These are phyloP conservation scores for Wallacemonas sp. DNA, from an alignment of 208 protist genomes.

Conservation along the genomic window DNA sequence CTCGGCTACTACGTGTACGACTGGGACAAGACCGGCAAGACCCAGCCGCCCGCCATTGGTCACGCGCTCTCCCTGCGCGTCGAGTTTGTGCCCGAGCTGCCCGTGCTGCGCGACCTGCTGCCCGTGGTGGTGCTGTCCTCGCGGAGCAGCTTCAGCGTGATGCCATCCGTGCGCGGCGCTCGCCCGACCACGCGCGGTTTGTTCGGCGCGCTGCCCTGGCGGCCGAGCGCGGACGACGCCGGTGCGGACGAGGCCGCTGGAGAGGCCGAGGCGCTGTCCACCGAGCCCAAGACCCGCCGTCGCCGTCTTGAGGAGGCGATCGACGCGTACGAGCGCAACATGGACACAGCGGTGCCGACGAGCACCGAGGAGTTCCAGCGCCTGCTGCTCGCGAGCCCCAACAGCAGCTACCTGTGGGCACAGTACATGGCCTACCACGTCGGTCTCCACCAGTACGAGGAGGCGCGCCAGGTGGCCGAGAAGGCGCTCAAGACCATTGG, in stretches of 20 bases:
- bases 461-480: constrained; percentile 89
- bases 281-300: constrained; percentile 48
- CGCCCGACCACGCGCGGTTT: constrained; percentile 29
- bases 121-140: constrained; percentile 78
- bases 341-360: constrained; percentile 68
- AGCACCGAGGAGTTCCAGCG: constrained; percentile 91
- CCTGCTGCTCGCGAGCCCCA: constrained; percentile 85
- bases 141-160: constrained; percentile 34
- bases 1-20: constrained; percentile 83
- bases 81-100: constrained; percentile 63
- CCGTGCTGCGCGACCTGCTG: constrained; percentile 43
- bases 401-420: constrained; percentile 93
- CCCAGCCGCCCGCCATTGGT: constrained; percentile 33
- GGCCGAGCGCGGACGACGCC: constrained; percentile 27
- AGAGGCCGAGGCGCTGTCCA: constrained; percentile 25
- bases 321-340: constrained; percentile 84
- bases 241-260: constrained; percentile 27
- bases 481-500: constrained; percentile 91
- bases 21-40: constrained; percentile 30
- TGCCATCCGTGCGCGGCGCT: constrained; percentile 47
- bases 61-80: constrained; percentile 48
- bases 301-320: constrained; percentile 82
- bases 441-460: constrained; percentile 81
- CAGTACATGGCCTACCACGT: constrained; percentile 94
- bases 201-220: constrained; percentile 74